Base-by-base conservation (phyloP, 2,329 filamentous ascomycete species). In the Colletotrichum ledebouriae region DNA sequence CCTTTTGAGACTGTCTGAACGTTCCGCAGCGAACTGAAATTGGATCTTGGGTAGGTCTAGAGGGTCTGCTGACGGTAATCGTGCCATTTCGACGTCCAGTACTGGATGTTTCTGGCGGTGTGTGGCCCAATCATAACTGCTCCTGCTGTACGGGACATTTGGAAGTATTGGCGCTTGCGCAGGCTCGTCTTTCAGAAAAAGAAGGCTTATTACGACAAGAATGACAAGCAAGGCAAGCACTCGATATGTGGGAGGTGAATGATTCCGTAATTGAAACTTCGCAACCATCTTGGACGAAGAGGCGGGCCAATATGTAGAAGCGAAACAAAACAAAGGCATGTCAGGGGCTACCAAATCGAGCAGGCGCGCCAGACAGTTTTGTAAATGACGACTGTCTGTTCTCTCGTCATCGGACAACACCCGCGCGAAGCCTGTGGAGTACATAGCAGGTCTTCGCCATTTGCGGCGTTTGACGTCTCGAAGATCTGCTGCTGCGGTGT, bases 81-180 rank as follows among this genome's bases (percentile, higher is more conserved):
- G 44, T 20, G 63, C n/a, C 72, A 73, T 73, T 10, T 72, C 60
- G 13, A 50, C 59, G n/a, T 63, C 59, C 22, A 70, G 59, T 6
- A 73, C 56, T 11, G 71, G 70, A 53, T 69, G 66, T 22, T 39
- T 58, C 17, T 64, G 71, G 9, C 63, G 50, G n/a, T 73, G 72
- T n/a, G 47, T 46, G 11, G 72, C 55, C 72, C 72, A 73, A 62
- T 73, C 70, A 70, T 73, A 73, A 37, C 62, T 67, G 63, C 67
- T 72, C 50, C 33, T 67, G 22, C 25, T 69, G n/a, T 64, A 57
- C 13, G 46, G 25, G 4, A 57, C 25, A 9, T 22, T 50, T 15
- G 39, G 39, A 55, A 42, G 39, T 25, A 29, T 53, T 25, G n/a
- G 22, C 52, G 15, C 29, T n/a, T 52, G 57, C 15, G 34, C 57